Evolutionary conservation across 1,284 basidiomycete genomes (phyloP), one percentile per base, ranked within the genome.

Genomic region (Rhodotorula sp.): DNA sequence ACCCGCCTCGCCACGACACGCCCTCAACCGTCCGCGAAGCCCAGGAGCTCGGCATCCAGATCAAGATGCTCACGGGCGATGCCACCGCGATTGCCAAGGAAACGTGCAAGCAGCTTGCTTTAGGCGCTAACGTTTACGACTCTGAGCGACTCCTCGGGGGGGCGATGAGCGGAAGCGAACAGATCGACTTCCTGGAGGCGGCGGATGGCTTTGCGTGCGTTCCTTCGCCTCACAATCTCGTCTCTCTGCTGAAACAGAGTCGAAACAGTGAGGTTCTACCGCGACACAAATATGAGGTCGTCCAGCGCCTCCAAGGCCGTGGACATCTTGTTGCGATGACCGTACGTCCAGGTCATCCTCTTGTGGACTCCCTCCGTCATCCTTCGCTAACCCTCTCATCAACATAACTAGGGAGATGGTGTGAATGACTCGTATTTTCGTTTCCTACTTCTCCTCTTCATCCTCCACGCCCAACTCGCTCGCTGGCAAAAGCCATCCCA

Each of bases 11-110:
- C 63, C 74, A 78, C 46, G 85, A 86, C 78, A 85, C 85, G 51
- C 83, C 80, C 67, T 78, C 82, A 72, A 85, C 85, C 50, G 84
- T 85, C 72, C 80, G 80, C 46, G 85, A 85, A 78, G 85, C 84
- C 31, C 79, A 81, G 70, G 80, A 82, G 20, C 52, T 86, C 52
- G 85, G 85, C 71, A 82, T 86, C 67, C 77, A 34, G 26, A 82
- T 86, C 70, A 85, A 86, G 81, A 86, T 85, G 85, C 81, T 86
- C 64, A 86, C 85, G 53, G 85, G 85, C 73, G 85, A 86, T 77
- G 85, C 84, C 69, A 84, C 85, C 69, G 84, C 60, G 53, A 86
- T 86, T 68, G 85, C 84, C 53, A 85, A 84, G 76, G 84, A 85
- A 77, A 85, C 84, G 46, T 84, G 84, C 78, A 83, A 83, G 71